A percentile compares a stretch with the other conserved stretches of the same genome.
phyloP scores from a whole-genome alignment of 179 eudicot species.

The Nepenthes alata region DNA sequence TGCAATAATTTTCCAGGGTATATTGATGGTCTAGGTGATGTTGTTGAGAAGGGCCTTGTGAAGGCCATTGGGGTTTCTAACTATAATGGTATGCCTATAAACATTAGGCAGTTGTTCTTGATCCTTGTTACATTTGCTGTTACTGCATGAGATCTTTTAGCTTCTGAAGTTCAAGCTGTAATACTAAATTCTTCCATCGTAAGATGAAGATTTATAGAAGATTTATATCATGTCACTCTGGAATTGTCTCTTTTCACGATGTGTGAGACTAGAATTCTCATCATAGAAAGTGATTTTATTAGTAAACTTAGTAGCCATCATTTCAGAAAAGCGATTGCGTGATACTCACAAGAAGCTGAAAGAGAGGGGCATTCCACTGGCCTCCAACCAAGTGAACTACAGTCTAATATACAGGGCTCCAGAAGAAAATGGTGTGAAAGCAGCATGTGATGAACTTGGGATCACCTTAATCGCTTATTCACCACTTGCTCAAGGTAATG shows the following conservation, averaged over 20 bases:
- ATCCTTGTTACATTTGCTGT: neutral
- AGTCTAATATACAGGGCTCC: conserved; percentile 83
- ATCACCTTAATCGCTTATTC: conserved; percentile 85
- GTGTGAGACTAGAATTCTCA: neutral
- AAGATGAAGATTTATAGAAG: no score
- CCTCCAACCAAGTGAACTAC: conserved; percentile 96
- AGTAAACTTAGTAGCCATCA: conserved; percentile 1
- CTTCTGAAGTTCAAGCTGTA: no score
- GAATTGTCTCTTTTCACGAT: no score
- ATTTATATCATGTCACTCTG: no score
- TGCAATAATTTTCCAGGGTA: conserved; percentile 50
- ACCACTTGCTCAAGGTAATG: conserved; percentile 86
- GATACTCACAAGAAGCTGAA: conserved; percentile 58
- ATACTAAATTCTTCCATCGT: no score
- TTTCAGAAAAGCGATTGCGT: conserved; percentile 74
- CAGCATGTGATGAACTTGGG: conserved; percentile 91
- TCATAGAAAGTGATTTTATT: neutral
- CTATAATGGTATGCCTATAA: conserved; percentile 48
- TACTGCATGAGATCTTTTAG: neutral
- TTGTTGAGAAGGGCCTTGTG: conserved; percentile 91
- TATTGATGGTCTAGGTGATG: conserved; percentile 92
- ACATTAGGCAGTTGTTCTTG: neutral
- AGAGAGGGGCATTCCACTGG: conserved; percentile 80
- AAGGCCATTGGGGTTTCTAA: conserved; percentile 97
- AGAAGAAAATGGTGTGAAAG: conserved; percentile 90